These are phyloP conservation scores for Camellia japonica DNA, from an alignment of 148 eudicot species.

Conservation along the genomic window DNA sequence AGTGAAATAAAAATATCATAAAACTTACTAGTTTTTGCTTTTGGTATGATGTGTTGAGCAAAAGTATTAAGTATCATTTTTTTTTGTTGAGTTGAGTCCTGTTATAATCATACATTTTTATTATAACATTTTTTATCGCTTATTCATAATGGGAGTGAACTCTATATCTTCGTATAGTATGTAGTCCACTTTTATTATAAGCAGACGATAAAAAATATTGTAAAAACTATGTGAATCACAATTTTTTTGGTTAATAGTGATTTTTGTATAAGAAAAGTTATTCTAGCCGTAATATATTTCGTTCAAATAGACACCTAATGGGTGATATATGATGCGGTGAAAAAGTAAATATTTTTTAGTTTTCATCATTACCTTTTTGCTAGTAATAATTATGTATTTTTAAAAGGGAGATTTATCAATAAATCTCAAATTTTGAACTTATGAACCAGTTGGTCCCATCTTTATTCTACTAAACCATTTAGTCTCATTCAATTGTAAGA, in stretches of 20 bases:
- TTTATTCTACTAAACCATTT: too few species aligned
- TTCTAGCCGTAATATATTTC: not conserved
- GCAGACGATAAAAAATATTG: not conserved
- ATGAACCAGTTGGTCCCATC: too few species aligned
- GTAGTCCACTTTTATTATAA: not conserved
- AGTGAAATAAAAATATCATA: not conserved
- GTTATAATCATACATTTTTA: not conserved
- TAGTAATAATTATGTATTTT: not conserved
- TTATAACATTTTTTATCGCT: not conserved
- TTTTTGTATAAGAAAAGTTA: not conserved
- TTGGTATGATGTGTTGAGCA: not conserved
- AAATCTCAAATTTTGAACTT: too few species aligned
- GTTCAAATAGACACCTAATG: not conserved
- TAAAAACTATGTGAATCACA: not conserved
- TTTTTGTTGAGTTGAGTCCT: not conserved
- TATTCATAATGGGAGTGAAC: not conserved
- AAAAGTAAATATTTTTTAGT: not conserved
- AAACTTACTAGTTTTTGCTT: not conserved
- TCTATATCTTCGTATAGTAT: not conserved
- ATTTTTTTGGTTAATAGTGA: not conserved
- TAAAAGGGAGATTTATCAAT: too few species aligned
- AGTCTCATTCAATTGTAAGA: too few species aligned
- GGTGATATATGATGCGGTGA: not conserved
- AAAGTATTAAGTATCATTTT: not conserved
- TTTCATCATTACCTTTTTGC: not conserved